phyloP scores from a whole-genome alignment of 352 stramenopile genomes.

The Vaucheria bursata region DNA sequence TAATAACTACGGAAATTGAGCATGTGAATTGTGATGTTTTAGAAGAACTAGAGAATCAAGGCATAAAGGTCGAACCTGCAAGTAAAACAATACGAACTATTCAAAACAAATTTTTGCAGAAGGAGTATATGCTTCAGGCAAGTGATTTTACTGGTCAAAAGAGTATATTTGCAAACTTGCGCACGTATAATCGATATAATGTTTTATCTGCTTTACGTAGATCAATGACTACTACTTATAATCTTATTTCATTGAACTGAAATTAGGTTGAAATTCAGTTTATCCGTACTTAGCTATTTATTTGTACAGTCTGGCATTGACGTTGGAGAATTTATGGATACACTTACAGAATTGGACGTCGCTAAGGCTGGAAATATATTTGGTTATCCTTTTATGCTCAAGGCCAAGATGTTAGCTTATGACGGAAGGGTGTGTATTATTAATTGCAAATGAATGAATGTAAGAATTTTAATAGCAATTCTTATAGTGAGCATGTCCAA shows the following conservation, averaged over 20 bases:
- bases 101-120: slow-evolving; percentile 94
- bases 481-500: too few relatives aligned
- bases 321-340: slow-evolving; percentile 50
- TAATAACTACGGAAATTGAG: slow-evolving; percentile 96
- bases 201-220: too few relatives aligned
- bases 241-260: too few relatives aligned
- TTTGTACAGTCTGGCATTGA: slow-evolving; percentile 34
- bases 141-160: too few relatives aligned
- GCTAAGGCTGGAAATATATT: slow-evolving; percentile 53
- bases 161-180: background rate
- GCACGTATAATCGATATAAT: background rate
- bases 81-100: slow-evolving; percentile 84
- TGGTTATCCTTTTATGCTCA: slow-evolving; percentile 96
- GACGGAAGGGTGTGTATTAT: slow-evolving; percentile 71
- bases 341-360: slow-evolving; percentile 56
- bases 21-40: slow-evolving; percentile 88
- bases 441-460: too few relatives aligned
- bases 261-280: too few relatives aligned
- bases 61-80: slow-evolving; percentile 74
- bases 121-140: slow-evolving; percentile 57
- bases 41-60: slow-evolving; percentile 59
- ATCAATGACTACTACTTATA: too few relatives aligned
- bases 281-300: too few relatives aligned
- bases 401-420: slow-evolving; percentile 86
- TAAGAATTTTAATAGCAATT: too few relatives aligned